A percentile compares a stretch with the other conserved stretches of the same genome.
Evolutionary conservation across 140 eudicot species (phyloP).

Genomic region (Stevia rebaudiana): DNA sequence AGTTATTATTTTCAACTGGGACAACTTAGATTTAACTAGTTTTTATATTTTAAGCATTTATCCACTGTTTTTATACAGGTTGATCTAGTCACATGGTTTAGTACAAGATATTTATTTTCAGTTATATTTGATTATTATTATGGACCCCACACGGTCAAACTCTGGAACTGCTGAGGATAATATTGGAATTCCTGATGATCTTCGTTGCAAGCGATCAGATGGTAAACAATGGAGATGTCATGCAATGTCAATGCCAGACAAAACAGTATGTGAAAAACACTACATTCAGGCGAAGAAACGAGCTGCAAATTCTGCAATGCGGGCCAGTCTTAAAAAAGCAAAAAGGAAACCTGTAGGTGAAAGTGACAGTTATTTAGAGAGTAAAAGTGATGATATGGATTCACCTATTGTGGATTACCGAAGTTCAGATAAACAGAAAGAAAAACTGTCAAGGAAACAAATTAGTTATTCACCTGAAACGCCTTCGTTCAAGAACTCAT

Average conservation of each 20-base stretch:
- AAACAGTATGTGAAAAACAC: slow-evolving; percentile 97
- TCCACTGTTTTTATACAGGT: slow-evolving; percentile 26
- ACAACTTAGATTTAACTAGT: slow-evolving; percentile 4
- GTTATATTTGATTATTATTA: slow-evolving; percentile 19
- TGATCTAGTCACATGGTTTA: slow-evolving; percentile 18
- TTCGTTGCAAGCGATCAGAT: slow-evolving; percentile 96
- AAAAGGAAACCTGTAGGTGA: slow-evolving; percentile 69
- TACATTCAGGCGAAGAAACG: slow-evolving; percentile 94
- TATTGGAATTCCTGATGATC: slow-evolving; percentile 87
- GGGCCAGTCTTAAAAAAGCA: slow-evolving; percentile 78
- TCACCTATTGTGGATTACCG: slow-evolving; percentile 50
- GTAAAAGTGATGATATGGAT: slow-evolving; percentile 96
- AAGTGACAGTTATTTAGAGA: slow-evolving; percentile 67
- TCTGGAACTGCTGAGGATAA: slow-evolving; percentile 67
- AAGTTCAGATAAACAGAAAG: slow-evolving; percentile 51
- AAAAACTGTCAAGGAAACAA: slow-evolving; percentile 40
- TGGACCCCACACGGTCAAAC: slow-evolving; percentile 57
- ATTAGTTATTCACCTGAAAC: slow-evolving; percentile 65
- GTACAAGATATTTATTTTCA: not conserved
- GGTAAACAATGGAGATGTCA: slow-evolving; percentile 99
- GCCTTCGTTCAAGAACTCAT: slow-evolving; percentile 38
- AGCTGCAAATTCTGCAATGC: slow-evolving; percentile 96
- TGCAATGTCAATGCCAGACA: slow-evolving; percentile 99
- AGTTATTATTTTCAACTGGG: not conserved
- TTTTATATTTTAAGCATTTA: not conserved